phyloP scores from a whole-genome alignment of 129 eudicot genomes.

The Centella asiatica region DNA sequence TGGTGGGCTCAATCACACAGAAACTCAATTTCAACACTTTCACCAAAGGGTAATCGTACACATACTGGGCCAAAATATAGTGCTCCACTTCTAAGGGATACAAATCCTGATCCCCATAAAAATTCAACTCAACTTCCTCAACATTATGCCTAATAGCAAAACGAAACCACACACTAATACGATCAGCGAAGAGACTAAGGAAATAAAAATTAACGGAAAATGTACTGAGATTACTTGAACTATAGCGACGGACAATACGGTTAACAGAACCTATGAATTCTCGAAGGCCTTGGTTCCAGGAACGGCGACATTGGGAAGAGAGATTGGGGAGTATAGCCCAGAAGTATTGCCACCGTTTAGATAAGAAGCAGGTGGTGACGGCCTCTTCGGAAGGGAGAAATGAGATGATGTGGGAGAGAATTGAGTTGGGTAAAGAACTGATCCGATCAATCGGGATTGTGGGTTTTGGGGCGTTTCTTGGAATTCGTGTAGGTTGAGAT shows the following conservation, averaged over 20 bases:
- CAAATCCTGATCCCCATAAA: not conserved
- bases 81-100: not conserved
- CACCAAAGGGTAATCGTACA: not conserved
- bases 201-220: not conserved
- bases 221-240: not conserved
- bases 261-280: not conserved
- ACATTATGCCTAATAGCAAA: not conserved
- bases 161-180: not conserved
- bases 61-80: not conserved
- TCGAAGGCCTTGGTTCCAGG: not conserved
- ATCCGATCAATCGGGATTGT: not conserved
- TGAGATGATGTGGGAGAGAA: slow-evolving; percentile 4
- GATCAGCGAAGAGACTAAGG: not conserved
- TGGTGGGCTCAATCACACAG: not conserved
- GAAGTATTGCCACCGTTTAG: slow-evolving; percentile 5
- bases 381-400: not conserved
- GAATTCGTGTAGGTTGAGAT: not conserved
- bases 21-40: not conserved
- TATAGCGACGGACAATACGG: not conserved
- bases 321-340: not conserved
- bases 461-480: not conserved
- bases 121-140: not conserved
- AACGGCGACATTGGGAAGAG: not conserved
- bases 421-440: not conserved
- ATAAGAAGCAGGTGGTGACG: not conserved